These are phyloP conservation scores for Pichia sp. DNA, from an alignment of 1,139 yeast species.

Conservation along the genomic window DNA sequence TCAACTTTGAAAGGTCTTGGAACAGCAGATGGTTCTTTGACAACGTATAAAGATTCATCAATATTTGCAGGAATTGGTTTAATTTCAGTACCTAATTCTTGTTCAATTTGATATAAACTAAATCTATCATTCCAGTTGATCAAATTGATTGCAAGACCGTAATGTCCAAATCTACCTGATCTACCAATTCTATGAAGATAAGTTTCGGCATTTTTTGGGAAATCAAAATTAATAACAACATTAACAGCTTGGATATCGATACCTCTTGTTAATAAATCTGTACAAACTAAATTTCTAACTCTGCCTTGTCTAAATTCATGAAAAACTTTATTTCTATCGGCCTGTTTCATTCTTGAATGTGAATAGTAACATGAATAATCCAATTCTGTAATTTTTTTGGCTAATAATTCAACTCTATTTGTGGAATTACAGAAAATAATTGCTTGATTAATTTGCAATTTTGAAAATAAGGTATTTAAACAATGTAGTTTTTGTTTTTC, in stretches of 20 bases:
- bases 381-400: constrained; percentile 91
- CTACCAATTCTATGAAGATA: constrained; percentile 81
- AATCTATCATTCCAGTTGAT: constrained; percentile 97
- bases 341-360: constrained; percentile 97
- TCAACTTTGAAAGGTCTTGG: constrained; percentile 86
- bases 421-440: constrained; percentile 96
- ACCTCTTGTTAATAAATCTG: constrained; percentile 96
- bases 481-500: constrained; percentile 95
- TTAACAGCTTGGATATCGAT: constrained; percentile 98
- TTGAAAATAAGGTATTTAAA: constrained; percentile 87
- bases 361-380: constrained; percentile 97
- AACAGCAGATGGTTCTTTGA: constrained; percentile 66
- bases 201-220: constrained; percentile 97
- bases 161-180: constrained; percentile 90
- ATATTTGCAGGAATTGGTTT: constrained; percentile 91
- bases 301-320: constrained; percentile 98
- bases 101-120: constrained; percentile 89
- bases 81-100: constrained; percentile 95
- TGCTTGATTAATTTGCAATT: constrained; percentile 91
- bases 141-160: constrained; percentile 93
- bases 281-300: constrained; percentile 93
- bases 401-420: constrained; percentile 88
- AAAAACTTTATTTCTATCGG: constrained; percentile 94
- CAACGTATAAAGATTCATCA: constrained; percentile 84
- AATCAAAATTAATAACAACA: constrained; percentile 94